phyloP scores from a whole-genome alignment of 2,329 filamentous ascomycete genomes.

The Meredithiella fracta region DNA sequence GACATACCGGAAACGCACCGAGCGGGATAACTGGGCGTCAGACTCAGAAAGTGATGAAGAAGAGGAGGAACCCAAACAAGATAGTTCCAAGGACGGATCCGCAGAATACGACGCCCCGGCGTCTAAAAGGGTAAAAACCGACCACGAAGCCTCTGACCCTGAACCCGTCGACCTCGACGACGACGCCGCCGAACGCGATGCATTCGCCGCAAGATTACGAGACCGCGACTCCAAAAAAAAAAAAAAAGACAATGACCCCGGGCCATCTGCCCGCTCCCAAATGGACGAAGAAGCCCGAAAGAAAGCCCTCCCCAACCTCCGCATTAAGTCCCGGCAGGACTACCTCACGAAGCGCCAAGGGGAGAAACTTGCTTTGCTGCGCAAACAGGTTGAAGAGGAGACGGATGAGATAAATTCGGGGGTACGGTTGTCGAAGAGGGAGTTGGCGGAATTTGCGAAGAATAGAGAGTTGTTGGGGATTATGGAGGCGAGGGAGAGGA shows the following conservation, averaged over 20 bases:
- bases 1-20: conserved; percentile 35
- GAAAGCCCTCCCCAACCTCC: conserved; percentile 62
- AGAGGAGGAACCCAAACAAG: conserved; percentile 34
- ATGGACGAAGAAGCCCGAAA: conserved; percentile 45
- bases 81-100: conserved; percentile 19
- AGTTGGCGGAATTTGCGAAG: conserved; percentile 75
- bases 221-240: conserved; percentile 62
- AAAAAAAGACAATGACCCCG: conserved; percentile 29
- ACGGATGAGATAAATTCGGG: conserved; percentile 64
- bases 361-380: conserved; percentile 69
- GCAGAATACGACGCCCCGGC: conserved; percentile 46
- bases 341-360: conserved; percentile 87
- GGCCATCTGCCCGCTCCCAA: conserved; percentile 33
- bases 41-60: conserved; percentile 28
- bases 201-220: conserved; percentile 59
- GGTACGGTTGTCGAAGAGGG: conserved; percentile 54
- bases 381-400: conserved; percentile 83
- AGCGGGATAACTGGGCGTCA: conserved; percentile 19
- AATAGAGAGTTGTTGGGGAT: conserved; percentile 70
- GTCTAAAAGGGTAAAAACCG: conserved; percentile 51
- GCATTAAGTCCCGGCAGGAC: conserved; percentile 72
- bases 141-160: conserved; percentile 29
- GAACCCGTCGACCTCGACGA: neutral
- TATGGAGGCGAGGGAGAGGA: conserved; percentile 67
- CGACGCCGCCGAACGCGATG: conserved; percentile 49